A percentile compares a stretch with the other conserved stretches of the same genome.
phyloP scores from a whole-genome alignment of 2,329 filamentous ascomycete species.

The Aquanectria penicillioides region DNA sequence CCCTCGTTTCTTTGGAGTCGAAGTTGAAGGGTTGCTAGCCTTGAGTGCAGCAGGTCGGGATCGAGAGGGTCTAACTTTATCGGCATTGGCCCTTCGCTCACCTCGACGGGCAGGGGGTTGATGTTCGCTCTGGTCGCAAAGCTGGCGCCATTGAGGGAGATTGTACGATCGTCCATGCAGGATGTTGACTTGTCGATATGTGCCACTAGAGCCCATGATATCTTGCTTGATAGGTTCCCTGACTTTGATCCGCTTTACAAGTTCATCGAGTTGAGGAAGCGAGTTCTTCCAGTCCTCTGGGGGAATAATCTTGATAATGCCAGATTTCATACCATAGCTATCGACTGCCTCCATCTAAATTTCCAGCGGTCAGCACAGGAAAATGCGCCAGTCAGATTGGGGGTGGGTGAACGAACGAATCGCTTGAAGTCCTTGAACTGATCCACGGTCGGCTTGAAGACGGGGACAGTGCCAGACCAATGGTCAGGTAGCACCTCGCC shows the following conservation, averaged over 20 bases:
- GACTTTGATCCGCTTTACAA: slow-evolving; percentile 90
- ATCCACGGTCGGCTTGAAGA: slow-evolving; percentile 95
- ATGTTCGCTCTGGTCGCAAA: slow-evolving; percentile 95
- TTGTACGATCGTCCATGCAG: slow-evolving; percentile 97
- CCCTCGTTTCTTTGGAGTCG: slow-evolving; percentile 52
- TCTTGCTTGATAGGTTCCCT: slow-evolving; percentile 98
- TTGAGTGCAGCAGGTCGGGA: slow-evolving; percentile 50
- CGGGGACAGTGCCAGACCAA: slow-evolving; percentile 90
- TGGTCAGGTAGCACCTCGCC: slow-evolving; percentile 86
- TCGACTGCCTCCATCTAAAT: slow-evolving; percentile 82
- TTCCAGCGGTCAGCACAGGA: slow-evolving; percentile 40
- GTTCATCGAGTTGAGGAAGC: slow-evolving; percentile 81
- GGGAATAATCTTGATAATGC: slow-evolving; percentile 95
- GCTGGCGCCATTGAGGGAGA: slow-evolving; percentile 91
- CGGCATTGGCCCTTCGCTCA: slow-evolving; percentile 74
- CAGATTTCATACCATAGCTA: slow-evolving; percentile 95
- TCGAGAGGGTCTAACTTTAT: slow-evolving; percentile 59
- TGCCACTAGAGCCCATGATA: slow-evolving; percentile 94
- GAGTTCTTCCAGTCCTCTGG: slow-evolving; percentile 91
- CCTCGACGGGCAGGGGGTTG: slow-evolving; percentile 93
- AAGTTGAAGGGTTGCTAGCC: slow-evolving; percentile 43
- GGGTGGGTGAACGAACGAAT: slow-evolving; percentile 69
- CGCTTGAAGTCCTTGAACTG: slow-evolving; percentile 94
- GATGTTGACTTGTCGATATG: slow-evolving; percentile 96
- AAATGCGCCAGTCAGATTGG: neutral